Percentiles rank a stretch among this genome's conserved stretches.
phyloP scores from a whole-genome alignment of 108 stramenopile genomes.

The Bacterosira constricta region DNA sequence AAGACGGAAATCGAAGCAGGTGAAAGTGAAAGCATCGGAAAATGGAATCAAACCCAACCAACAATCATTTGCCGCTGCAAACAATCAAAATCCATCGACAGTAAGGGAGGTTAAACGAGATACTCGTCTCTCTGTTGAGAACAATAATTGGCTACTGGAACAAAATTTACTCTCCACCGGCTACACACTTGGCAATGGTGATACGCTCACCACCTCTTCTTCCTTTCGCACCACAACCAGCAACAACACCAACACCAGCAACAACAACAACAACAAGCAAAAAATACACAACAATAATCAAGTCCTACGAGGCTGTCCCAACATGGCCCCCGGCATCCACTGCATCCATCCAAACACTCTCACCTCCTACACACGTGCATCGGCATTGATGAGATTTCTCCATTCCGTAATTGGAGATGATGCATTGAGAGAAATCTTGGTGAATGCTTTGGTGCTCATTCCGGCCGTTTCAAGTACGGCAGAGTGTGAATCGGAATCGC shows the following conservation, averaged over 20 bases:
- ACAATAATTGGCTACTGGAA: slow-evolving; percentile 40
- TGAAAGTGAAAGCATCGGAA: too few species aligned
- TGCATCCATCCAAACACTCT: slow-evolving; percentile 51
- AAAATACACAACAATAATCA: neutral
- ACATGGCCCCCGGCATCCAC: slow-evolving; percentile 45
- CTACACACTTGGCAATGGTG: slow-evolving; percentile 32
- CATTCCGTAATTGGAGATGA: slow-evolving; percentile 47
- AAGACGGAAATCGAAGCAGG: too few species aligned
- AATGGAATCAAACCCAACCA: too few species aligned
- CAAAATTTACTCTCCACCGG: slow-evolving; percentile 40
- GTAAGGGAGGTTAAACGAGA: too few species aligned
- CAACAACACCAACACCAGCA: neutral
- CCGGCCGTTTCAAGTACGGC: slow-evolving; percentile 18
- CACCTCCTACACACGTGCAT: slow-evolving; percentile 40
- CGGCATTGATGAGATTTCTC: slow-evolving; percentile 40
- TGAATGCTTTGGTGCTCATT: slow-evolving; percentile 46
- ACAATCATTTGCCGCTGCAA: too few species aligned
- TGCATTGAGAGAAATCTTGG: slow-evolving; percentile 43
- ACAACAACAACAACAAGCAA: neutral
- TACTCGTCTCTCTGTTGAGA: too few species aligned
- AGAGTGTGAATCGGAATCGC: neutral
- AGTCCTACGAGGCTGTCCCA: slow-evolving; percentile 31
- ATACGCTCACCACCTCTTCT: slow-evolving; percentile 8
- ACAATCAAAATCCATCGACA: too few species aligned
- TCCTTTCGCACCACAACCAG: neutral